Evolutionary conservation across 139 green algal species (phyloP).

Genomic region (Coelastrella sp.): DNA sequence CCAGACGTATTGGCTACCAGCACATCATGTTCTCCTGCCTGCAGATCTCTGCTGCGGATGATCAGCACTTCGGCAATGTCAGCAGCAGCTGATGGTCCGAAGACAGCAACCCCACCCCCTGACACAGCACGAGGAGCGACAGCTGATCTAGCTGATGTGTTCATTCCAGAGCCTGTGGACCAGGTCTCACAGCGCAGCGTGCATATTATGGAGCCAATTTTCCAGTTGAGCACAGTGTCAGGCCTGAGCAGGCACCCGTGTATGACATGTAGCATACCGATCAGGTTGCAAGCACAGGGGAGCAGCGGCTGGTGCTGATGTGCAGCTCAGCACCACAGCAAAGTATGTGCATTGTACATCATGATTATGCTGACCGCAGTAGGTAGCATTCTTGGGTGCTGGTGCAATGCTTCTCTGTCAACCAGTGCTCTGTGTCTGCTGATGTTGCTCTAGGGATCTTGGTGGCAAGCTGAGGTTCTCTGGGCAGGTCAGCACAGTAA

Average conservation of each 20-base stretch:
- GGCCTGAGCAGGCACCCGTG: no score
- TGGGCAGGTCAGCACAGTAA: slow-evolving; percentile 80
- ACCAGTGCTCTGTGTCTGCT: not conserved
- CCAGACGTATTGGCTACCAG: no score
- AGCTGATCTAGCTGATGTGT: slow-evolving; percentile 88
- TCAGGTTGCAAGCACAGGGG: no score
- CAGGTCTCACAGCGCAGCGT: slow-evolving; percentile 46
- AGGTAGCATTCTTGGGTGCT: no score
- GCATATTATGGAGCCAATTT: slow-evolving; percentile 49
- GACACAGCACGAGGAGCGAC: slow-evolving; percentile 80
- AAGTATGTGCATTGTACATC: no score
- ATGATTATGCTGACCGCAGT: no score
- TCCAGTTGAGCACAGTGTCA: slow-evolving; percentile 5
- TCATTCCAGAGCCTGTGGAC: slow-evolving; percentile 57
- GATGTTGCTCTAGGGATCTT: slow-evolving; percentile 66
- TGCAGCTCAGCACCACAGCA: no score
- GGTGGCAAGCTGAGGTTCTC: slow-evolving; percentile 79
- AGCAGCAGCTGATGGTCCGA: slow-evolving; percentile 40
- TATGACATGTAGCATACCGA: no score
- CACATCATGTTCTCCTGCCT: not conserved
- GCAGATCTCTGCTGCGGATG: not conserved
- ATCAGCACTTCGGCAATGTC: not conserved
- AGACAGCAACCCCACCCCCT: slow-evolving; percentile 65
- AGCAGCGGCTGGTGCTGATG: no score
- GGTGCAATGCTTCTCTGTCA: not conserved